Base-by-base conservation (phyloP, 805 yeast species). In the Candida ascalaphidarum region DNA sequence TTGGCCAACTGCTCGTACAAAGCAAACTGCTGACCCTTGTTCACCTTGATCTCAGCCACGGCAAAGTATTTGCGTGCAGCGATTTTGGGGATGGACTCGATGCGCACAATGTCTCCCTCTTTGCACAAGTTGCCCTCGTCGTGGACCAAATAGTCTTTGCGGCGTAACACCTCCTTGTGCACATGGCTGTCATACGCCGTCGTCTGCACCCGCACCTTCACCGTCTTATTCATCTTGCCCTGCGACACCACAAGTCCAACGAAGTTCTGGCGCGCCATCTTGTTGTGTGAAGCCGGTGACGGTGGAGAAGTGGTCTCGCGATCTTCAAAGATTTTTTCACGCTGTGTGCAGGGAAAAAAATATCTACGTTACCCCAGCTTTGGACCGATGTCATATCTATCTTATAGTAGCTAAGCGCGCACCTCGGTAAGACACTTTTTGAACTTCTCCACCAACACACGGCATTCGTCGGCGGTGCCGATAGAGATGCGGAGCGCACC, bases 181-280 rank as follows among this genome's bases (percentile, higher is more conserved):
- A 83, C 71, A 35, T 66, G 60, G 33, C 71, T 71, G 55, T 85
- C 81, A 63, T 77, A 84, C 23, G 73, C 71, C 46, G 77, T 77
- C 25, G 77, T 77, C 50, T 81, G 80, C 18, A 89, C 88, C 35
- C 95, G 73, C 35, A 89, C 96, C 61, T 86, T 88, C 38, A 89
- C 86, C 33, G 97, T 89, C 63, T 89, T 92, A 58, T 72, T 71
- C 96, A 88, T 92, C 55, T 85, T 85, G 23, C 97, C 97, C 50
- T 88, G 96, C 28, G 96, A 85, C 18, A 86, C 77, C 42, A 89
- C 97, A 56, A 85, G 77, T 25, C 98, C 98, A 26, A 85, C 61
- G 48, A 88, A 84, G 50, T 84, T 83, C 46, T 84, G 95, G 58
- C 86, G 77, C 28, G 94, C 89, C 95, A 84, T 85, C 29, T 17